These are phyloP conservation scores for Clarireedia hainanense DNA, from an alignment of 2,329 filamentous ascomycete genomes.

Conservation along the genomic window DNA sequence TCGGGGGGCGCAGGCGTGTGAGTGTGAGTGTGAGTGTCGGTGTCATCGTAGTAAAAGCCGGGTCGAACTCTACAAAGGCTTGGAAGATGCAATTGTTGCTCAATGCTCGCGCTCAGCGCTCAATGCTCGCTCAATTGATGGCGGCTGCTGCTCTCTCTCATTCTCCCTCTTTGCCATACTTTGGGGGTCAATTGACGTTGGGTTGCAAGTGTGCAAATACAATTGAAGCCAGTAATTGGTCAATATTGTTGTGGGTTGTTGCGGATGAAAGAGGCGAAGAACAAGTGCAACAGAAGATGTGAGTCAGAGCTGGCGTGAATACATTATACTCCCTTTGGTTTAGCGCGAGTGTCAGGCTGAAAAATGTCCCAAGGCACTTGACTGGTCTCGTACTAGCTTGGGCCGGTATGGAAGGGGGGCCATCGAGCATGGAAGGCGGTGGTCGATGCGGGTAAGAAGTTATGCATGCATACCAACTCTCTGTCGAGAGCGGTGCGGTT, in stretches of 20 bases:
- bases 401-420: neutral
- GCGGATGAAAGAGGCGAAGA: conserved; percentile 4
- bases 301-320: neutral
- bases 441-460: conserved; percentile 1
- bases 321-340: neutral
- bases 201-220: neutral
- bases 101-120: too few relatives aligned
- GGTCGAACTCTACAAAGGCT: neutral
- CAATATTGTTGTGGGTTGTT: conserved; percentile 2
- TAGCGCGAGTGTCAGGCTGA: neutral
- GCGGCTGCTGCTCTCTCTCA: neutral
- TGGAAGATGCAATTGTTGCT: too few relatives aligned
- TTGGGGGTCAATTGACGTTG: neutral
- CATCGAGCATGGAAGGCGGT: neutral
- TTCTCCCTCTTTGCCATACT: neutral
- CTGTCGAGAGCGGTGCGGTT: neutral
- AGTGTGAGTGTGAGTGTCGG: too few relatives aligned
- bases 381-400: neutral
- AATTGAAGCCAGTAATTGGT: conserved; percentile 6
- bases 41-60: neutral
- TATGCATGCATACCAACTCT: neutral
- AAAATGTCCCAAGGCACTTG: neutral
- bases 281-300: conserved; percentile 1
- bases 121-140: too few relatives aligned
- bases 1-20: too few relatives aligned